Evolutionary conservation across 2,329 filamentous ascomycete species (phyloP), one percentile per base, ranked within the genome.

Genomic region (Aplosporella prunicola): DNA sequence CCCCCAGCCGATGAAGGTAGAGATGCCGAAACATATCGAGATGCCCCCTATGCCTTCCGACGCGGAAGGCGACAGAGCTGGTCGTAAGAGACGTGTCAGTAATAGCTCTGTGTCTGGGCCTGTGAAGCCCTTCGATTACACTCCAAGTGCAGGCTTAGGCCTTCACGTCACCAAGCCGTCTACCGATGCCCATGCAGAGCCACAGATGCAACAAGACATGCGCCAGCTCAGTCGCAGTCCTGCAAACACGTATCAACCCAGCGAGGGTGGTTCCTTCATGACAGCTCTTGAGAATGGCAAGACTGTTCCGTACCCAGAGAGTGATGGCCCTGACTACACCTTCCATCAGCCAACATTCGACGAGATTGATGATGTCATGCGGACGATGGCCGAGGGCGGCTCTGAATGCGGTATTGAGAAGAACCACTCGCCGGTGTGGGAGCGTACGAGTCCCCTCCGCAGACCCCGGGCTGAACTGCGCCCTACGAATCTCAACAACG

Each of bases 331-430:
- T 27, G 58, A 58, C 29, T 34, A 27, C 9, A 16, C 26, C 35
- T 56, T 57, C 32, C 51, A 59, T 18, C 49, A 67, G 34, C 62
- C 66, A 22, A 68, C 79, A 0, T 84, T 84, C 49, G 80, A 89
- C 47, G 87, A 95, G 53, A 88, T 95, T 51, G 88, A 95, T 63
- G 85, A 82, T 29, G 78, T 95, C 35, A 94, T 96, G 86, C 76
- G 80, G 46, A 81, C 91, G 43, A 72, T 95, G 49, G 80, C 86
- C 49, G 73, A 79, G 41, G 75, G 70, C 32, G 77, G 86, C 46
- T 82, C 81, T 2, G 78, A 80, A 35, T 75, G 82, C 56, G 83
- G 83, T 9, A 74, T 86, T 42, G 83, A 86, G 52, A 79, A 78
- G 51, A 64, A 63, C 48, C 52, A 35, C 15, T 39, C 41, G 18